Evolutionary conservation across 768 basidiomycete species (phyloP), one percentile per base, ranked within the genome.

Genomic region (Lactarius hengduanensis): DNA sequence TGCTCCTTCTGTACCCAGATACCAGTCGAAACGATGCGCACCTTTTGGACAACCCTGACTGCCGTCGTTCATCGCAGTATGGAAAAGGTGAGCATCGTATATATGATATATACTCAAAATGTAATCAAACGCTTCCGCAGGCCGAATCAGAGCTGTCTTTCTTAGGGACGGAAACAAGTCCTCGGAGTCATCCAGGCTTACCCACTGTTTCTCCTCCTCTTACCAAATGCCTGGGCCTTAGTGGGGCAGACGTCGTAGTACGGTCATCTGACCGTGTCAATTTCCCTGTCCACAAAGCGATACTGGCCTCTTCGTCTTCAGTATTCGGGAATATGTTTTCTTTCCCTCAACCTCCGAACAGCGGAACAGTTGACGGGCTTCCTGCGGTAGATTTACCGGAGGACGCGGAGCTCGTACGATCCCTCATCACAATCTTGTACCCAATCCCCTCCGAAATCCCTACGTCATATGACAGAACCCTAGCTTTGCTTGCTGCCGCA

Each of bases 321-420:
- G 71, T 76, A 67, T 81, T 78, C 64, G 67, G 72, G 32, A 64
- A 70, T 22, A 71, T 80, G 61, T 76, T 79, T 57, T 45, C 65
- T 18, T 57, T 75, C 11, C 74, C 75, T 3, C 74, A 78, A 34
- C 63, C 75, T 11, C n/a, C 54, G 16, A 3, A n/a, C n/a, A 57
- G 45, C 16, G 57, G 22, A 30, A 18, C 7, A 22, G 36, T 36
- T 4, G 60, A 57, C 28, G 55, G 32, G 13, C n/a, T 58, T 3
- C 65, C 57, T 8, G 66, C 69, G n/a, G 57, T 70, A 13, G 26
- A 30, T n/a, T 40, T 73, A 16, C 47, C 72, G 9, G 73, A 72
- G 54, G 57, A 67, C 22, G 58, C 41, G 57, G 9, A 68, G 64
- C 16, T 5, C 67, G 26, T 62, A 71, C 18, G 55, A 15, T 11